Conservation (phyloP, 768 basidiomycete genomes). For the Cyathus striatus region DNA sequence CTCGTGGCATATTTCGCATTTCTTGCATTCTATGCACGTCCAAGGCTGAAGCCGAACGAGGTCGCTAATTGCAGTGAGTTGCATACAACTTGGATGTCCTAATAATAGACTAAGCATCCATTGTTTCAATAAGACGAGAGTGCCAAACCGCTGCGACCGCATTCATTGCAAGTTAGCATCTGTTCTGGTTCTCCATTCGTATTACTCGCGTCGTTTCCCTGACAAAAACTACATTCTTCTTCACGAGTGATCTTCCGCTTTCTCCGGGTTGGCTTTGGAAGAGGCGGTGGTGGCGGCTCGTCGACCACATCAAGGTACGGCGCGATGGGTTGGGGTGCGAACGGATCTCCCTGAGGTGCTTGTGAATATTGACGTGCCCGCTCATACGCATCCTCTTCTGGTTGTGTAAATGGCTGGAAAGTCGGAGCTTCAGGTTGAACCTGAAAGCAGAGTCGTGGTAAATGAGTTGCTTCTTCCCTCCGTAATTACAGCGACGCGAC, state of each 20-base stretch:
- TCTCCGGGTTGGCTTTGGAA: constrained; percentile 42
- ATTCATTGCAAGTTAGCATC: constrained; percentile 78
- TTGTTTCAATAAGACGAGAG: constrained; percentile 3
- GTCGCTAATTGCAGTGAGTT: constrained; percentile 51
- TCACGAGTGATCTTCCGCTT: constrained; percentile 48
- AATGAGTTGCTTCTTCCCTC: constrained; percentile 16
- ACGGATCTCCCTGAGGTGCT: constrained; percentile 80
- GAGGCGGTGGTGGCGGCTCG: constrained; percentile 32
- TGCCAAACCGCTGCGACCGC: constrained; percentile 71
- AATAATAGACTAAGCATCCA: constrained; percentile 6
- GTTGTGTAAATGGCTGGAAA: constrained; percentile 18
- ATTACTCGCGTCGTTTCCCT: constrained; percentile 58
- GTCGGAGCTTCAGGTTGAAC: constrained; percentile 15
- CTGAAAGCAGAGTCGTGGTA: constrained; percentile 18
- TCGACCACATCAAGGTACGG: constrained; percentile 47
- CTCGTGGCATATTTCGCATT: constrained; percentile 78
- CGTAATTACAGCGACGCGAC: constrained; percentile 58
- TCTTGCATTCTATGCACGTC: constrained; percentile 91
- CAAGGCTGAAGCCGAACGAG: constrained; percentile 72
- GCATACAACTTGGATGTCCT: constrained; percentile 89
- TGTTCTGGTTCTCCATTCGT: constrained; percentile 50
- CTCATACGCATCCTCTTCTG: constrained; percentile 23
- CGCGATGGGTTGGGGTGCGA: constrained; percentile 58
- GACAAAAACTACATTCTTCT: constrained; percentile 74
- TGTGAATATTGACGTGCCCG: constrained; percentile 54